These are phyloP conservation scores for Tephrocybe sp. DNA, from an alignment of 768 basidiomycete species.

Conservation along the genomic window DNA sequence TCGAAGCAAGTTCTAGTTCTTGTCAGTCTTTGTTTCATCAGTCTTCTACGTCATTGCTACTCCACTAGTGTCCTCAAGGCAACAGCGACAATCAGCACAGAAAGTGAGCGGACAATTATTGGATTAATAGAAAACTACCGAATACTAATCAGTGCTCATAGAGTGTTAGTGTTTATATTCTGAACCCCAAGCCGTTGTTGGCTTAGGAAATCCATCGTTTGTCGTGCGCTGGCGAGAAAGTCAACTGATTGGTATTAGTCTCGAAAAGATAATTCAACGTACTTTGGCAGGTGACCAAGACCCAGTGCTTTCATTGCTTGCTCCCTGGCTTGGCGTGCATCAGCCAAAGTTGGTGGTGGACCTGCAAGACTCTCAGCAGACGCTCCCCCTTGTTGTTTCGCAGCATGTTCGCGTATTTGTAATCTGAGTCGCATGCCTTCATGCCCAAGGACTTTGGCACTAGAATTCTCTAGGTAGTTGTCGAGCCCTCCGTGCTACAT, in stretches of 20 bases:
- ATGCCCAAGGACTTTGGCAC: constrained; percentile 34
- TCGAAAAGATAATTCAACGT: background rate
- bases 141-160: constrained; percentile 4
- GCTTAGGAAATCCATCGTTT: constrained; percentile 16
- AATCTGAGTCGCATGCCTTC: constrained; percentile 50
- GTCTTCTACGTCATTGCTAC: background rate
- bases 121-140: background rate
- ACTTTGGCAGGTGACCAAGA: constrained; percentile 14
- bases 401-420: constrained; percentile 23
- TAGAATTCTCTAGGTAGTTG: constrained; percentile 55
- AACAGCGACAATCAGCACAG: too few relatives aligned
- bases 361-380: background rate
- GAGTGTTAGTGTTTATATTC: too few relatives aligned
- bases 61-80: too few relatives aligned
- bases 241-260: background rate
- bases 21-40: background rate
- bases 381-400: background rate
- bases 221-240: constrained; percentile 7
- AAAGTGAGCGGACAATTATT: background rate
- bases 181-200: background rate
- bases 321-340: constrained; percentile 21
- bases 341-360: constrained; percentile 11
- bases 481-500: constrained; percentile 67
- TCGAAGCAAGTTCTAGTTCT: background rate
- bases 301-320: constrained; percentile 24